A percentile compares a stretch with the other conserved stretches of the same genome.
Conservation (phyloP, 495 filamentous ascomycete genomes). For the Penicillium verhagenii region DNA sequence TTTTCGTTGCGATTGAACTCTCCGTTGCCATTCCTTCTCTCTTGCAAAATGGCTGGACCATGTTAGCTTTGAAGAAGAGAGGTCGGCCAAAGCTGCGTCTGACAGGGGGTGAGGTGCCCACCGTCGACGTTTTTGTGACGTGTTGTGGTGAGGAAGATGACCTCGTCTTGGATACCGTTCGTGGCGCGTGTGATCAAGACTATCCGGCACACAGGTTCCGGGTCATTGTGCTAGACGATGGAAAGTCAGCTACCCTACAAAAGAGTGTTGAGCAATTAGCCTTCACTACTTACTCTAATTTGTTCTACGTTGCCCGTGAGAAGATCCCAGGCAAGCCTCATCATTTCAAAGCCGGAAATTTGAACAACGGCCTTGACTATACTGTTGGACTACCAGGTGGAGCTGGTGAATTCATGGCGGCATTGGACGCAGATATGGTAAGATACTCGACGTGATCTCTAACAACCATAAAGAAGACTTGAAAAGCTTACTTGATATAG, state of each 20-base stretch:
- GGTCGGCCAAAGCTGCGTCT: slow-evolving; percentile 41
- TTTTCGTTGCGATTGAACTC: slow-evolving; percentile 42
- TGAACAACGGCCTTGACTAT: slow-evolving; percentile 47
- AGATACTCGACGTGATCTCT: too few species aligned
- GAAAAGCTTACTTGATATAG: slow-evolving; percentile 14
- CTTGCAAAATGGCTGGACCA: slow-evolving; percentile 45
- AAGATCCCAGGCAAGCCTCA: slow-evolving; percentile 49
- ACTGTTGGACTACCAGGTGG: slow-evolving; percentile 35
- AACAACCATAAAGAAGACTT: too few species aligned
- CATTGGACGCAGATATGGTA: slow-evolving; percentile 57
- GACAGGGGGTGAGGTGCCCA: slow-evolving; percentile 40
- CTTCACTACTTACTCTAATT: slow-evolving; percentile 31
- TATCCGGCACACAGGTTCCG: slow-evolving; percentile 50
- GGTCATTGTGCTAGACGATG: slow-evolving; percentile 55
- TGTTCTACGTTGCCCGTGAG: slow-evolving; percentile 48
- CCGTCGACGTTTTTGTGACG: slow-evolving; percentile 52
- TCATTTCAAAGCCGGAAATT: slow-evolving; percentile 57
- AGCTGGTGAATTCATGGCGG: slow-evolving; percentile 47
- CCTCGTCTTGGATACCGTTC: slow-evolving; percentile 52
- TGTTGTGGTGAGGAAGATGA: slow-evolving; percentile 53
- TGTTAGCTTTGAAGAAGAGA: slow-evolving; percentile 39
- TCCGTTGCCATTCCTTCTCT: slow-evolving; percentile 37
- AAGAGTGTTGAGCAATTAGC: slow-evolving; percentile 26
- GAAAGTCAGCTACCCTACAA: slow-evolving; percentile 33
- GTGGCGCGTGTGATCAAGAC: slow-evolving; percentile 46